phyloP scores from a whole-genome alignment of 129 eudicot genomes.

The Solidago caesia region DNA sequence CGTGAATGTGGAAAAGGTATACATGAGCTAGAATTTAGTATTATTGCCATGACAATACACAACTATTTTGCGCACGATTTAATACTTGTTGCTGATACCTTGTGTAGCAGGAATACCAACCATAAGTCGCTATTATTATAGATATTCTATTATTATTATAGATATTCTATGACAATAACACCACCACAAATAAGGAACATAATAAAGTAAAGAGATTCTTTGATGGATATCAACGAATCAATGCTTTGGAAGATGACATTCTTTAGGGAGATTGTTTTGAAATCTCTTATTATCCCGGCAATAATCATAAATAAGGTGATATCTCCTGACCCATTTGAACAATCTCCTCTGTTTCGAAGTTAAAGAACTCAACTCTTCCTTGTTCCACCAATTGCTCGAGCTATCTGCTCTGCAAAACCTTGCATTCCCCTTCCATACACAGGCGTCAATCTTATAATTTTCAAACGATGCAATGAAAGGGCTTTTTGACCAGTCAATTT shows the following conservation, averaged over 20 bases:
- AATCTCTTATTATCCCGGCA: conserved; percentile 75
- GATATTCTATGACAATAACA: conserved; percentile 20
- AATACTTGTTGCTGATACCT: not conserved
- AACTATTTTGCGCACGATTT: conserved; percentile 13
- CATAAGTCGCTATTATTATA: conserved; percentile 11
- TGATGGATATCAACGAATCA: conserved; percentile 31
- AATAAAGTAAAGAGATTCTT: conserved; percentile 11
- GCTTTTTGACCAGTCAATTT: conserved; percentile 67
- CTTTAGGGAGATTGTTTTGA: conserved; percentile 66
- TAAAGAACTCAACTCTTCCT: conserved; percentile 45
- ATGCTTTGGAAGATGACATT: conserved; percentile 74
- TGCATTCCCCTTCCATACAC: conserved; percentile 78
- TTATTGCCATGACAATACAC: not conserved
- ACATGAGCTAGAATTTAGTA: not conserved
- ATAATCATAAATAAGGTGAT: conserved; percentile 70
- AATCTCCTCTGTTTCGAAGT: conserved; percentile 69
- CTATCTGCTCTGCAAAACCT: conserved; percentile 55
- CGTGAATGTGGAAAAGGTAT: not conserved
- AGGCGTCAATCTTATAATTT: conserved; percentile 64
- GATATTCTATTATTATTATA: conserved; percentile 5
- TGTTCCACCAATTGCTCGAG: conserved; percentile 83
- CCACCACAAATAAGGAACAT: conserved; percentile 19
- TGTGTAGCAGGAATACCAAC: conserved; percentile 11
- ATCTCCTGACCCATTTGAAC: conserved; percentile 75
- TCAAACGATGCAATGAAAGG: conserved; percentile 71